Percentiles rank a stretch among this genome's conserved stretches.
Conservation (phyloP, 805 yeast species). For the Kluyveromyces nonfermentans region DNA sequence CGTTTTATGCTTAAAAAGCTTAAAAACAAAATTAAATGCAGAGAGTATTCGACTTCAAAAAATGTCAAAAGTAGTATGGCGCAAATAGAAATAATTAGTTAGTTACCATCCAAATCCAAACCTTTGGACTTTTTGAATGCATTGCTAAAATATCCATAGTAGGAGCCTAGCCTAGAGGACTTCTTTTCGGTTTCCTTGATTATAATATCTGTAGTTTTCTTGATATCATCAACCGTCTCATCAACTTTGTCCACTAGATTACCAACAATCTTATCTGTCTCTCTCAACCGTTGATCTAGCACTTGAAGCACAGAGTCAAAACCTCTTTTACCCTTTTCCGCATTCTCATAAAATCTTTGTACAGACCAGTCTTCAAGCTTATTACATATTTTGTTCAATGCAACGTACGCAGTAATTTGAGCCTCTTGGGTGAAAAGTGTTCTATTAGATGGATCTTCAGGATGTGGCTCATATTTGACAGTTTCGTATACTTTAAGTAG, state of each 20-base stretch:
- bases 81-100: too few species aligned
- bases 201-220: constrained; percentile 16
- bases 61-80: too few species aligned
- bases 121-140: constrained; percentile 11
- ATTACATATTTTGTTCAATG: constrained; percentile 59
- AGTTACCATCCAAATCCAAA: background rate
- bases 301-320: constrained; percentile 69
- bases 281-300: constrained; percentile 30
- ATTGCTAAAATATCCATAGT: constrained; percentile 10
- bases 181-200: constrained; percentile 21
- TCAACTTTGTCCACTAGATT: constrained; percentile 23
- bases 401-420: constrained; percentile 76
- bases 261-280: constrained; percentile 22
- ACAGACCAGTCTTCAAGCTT: constrained; percentile 89
- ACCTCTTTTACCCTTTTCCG: constrained; percentile 70
- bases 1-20: background rate
- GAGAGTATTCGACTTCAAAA: too few species aligned
- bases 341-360: constrained; percentile 82
- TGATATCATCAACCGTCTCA: constrained; percentile 25
- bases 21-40: too few species aligned
- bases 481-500: constrained; percentile 76
- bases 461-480: constrained; percentile 71
- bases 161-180: constrained; percentile 9
- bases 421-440: constrained; percentile 78
- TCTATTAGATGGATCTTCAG: constrained; percentile 35